Conservation (phyloP, 31 red algal genomes). For the Porphyra umbilicalis region DNA sequence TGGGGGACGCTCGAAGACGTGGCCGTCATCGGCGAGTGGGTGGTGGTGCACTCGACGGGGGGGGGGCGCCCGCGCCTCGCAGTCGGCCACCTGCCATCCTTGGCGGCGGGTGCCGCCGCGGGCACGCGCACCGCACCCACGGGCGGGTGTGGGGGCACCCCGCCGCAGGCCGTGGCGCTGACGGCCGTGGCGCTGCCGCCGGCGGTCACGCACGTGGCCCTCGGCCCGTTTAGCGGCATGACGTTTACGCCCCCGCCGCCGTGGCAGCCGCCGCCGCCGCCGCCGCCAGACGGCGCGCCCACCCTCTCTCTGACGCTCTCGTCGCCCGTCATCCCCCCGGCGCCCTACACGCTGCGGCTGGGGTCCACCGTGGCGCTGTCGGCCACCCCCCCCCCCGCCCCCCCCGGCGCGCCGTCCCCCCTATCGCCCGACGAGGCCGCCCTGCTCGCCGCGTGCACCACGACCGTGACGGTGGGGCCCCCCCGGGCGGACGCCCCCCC, state of each 20-base stretch:
- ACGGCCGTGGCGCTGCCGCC: neutral
- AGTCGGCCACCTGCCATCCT: neutral
- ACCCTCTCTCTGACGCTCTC: neutral
- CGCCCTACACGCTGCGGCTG: neutral
- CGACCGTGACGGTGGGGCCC: neutral
- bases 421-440: neutral
- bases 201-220: neutral
- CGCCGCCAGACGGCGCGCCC: neutral
- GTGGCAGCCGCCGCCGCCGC: neutral
- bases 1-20: neutral
- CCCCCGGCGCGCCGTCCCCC: neutral
- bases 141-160: neutral
- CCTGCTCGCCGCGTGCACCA: neutral
- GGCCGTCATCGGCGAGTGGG: neutral
- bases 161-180: neutral
- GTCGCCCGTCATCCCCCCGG: neutral
- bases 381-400: neutral
- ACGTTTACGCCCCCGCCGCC: neutral
- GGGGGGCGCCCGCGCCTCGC: neutral
- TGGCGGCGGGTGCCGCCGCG: neutral
- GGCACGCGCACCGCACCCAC: neutral
- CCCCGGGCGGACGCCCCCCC: neutral
- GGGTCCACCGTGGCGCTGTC: neutral
- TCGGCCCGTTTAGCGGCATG: neutral
- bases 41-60: neutral